Evolutionary conservation across 2,329 filamentous ascomycete species (phyloP).

Genomic region (Colletotrichum noveboracense): DNA sequence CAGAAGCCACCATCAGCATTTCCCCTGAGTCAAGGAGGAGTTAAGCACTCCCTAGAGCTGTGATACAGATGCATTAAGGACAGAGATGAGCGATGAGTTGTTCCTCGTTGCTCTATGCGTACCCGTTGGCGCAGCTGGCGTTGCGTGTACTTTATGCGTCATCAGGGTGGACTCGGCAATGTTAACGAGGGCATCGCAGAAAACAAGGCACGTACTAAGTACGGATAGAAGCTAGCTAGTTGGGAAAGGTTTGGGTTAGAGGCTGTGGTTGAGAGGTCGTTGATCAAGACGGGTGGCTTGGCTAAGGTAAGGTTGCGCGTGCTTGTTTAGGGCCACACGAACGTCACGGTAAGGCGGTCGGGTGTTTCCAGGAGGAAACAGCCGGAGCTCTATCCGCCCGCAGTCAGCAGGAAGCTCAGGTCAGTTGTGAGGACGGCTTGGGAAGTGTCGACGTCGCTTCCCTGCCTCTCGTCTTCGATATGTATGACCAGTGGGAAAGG

Average conservation of each 20-base stretch:
- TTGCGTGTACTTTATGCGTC: neutral
- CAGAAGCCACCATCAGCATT: neutral
- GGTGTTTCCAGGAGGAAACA: neutral
- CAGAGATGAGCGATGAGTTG: neutral
- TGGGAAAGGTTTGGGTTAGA: neutral
- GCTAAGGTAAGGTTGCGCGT: neutral
- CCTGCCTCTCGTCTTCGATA: neutral
- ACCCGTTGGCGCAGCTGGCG: neutral
- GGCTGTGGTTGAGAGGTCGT: neutral
- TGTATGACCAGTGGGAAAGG: neutral
- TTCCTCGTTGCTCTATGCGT: neutral
- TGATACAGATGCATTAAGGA: neutral
- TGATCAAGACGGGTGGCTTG: neutral
- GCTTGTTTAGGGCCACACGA: neutral
- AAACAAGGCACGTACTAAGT: neutral
- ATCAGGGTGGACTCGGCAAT: neutral
- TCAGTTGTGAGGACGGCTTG: neutral
- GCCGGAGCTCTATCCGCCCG: neutral
- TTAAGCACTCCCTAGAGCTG: neutral
- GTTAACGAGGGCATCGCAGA: neutral
- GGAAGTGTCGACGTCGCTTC: neutral
- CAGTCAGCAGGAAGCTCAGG: neutral
- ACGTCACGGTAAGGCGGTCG: neutral
- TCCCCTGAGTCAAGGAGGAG: neutral
- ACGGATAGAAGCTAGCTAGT: neutral